A percentile compares a stretch with the other conserved stretches of the same genome.
phyloP scores from a whole-genome alignment of 2,329 filamentous ascomycete genomes.

The Fusarium pseudograminearum region DNA sequence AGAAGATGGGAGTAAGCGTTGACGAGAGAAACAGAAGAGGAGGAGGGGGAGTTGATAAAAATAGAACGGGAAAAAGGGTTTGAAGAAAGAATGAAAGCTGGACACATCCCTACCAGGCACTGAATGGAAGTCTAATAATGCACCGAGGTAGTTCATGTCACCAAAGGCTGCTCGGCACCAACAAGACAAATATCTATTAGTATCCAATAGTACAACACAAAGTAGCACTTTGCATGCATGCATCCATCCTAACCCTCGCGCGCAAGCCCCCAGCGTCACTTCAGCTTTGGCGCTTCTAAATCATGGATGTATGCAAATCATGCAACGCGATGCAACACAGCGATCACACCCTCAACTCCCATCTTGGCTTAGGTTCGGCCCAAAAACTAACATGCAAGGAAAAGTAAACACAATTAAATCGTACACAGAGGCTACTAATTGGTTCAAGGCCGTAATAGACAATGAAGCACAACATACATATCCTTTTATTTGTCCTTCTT shows the following conservation, averaged over 20 bases:
- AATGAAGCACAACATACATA: constrained; percentile 1
- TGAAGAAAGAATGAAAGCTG: constrained; percentile 11
- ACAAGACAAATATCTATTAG: neutral
- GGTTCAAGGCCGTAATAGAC: neutral
- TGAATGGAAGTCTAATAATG: neutral
- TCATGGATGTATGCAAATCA: neutral
- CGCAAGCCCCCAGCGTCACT: constrained; percentile 38
- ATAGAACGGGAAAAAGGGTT: neutral
- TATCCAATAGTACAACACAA: constrained; percentile 14
- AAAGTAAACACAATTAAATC: neutral
- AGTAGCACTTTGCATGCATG: neutral
- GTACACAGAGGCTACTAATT: constrained; percentile 1
- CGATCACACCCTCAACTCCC: constrained; percentile 26
- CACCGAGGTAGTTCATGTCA: neutral
- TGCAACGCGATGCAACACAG: neutral
- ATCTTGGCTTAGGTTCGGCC: constrained; percentile 24
- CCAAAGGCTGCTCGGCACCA: neutral
- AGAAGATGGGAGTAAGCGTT: constrained; percentile 1
- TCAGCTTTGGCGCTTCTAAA: constrained; percentile 13
- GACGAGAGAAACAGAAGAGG: neutral
- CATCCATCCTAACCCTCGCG: constrained; percentile 5
- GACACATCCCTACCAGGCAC: neutral
- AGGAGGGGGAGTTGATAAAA: constrained; percentile 6
- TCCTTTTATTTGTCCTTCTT: constrained; percentile 1
- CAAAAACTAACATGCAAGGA: neutral